Percentiles rank a stretch among this genome's conserved stretches.
phyloP scores from a whole-genome alignment of 2,329 filamentous ascomycete species.

The Ilyonectria destructans region DNA sequence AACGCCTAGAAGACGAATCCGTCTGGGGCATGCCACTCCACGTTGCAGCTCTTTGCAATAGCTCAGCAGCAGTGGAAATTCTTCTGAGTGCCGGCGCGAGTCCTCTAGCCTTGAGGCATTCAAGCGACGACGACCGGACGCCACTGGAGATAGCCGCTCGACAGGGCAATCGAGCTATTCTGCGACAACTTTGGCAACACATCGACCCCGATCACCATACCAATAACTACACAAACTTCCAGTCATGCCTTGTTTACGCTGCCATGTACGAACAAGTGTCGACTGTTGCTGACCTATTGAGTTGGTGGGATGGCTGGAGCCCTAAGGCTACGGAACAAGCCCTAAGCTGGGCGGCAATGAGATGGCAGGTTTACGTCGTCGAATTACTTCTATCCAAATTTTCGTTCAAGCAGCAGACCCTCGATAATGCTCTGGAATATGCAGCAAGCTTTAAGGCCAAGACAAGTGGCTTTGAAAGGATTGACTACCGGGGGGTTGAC shows the following conservation, averaged over 20 bases:
- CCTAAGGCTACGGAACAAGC: slow-evolving; percentile 28
- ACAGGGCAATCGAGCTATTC: background rate
- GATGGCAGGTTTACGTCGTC: slow-evolving; percentile 35
- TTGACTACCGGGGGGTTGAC: slow-evolving; percentile 12
- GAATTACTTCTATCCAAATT: slow-evolving; percentile 24
- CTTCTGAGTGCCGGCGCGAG: background rate
- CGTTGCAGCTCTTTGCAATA: background rate
- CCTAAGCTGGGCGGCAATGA: slow-evolving; percentile 18
- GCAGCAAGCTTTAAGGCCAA: too few species aligned
- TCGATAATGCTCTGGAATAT: slow-evolving; percentile 4
- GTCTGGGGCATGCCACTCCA: background rate
- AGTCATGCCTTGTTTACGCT: slow-evolving; percentile 28
- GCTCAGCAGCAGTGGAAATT: background rate
- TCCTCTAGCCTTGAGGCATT: too few species aligned
- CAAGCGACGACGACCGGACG: background rate
- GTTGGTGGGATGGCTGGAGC: slow-evolving; percentile 38
- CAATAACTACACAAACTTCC: background rate
- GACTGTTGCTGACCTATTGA: slow-evolving; percentile 37
- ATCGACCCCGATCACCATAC: background rate
- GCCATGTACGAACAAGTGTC: slow-evolving; percentile 33
- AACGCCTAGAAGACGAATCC: background rate
- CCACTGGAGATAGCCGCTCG: background rate
- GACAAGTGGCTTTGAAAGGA: too few species aligned
- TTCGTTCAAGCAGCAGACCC: slow-evolving; percentile 11
- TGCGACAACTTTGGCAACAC: background rate